Base-by-base conservation (phyloP, 345 rosid genomes). In the Salix viminalis region DNA sequence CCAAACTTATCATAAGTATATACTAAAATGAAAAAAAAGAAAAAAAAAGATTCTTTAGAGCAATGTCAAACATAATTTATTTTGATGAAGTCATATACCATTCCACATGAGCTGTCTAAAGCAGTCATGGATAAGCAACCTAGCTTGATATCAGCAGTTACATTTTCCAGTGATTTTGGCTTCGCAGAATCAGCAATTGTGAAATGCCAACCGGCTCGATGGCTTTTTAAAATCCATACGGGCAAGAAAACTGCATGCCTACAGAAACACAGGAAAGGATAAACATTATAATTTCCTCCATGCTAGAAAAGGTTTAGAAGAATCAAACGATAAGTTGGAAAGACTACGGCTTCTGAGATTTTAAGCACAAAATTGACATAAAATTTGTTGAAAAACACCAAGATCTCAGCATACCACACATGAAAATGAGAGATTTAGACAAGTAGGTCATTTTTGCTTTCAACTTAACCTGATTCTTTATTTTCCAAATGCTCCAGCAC, bases 231-330 rank as follows among this genome's bases (percentile, higher is more conserved):
- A 72, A 87, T 96, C 97, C 79, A 94, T 82, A 12, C 96, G 88
- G 23, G 98, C 99, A 83, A 96, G 94, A 86, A 96, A 96, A 77
- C 98, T 93, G 85, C 92, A 93, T 67, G 99, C 99, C 99, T 96
- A 79, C 79, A 83, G 64, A 87, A 81, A 74, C 73, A 80, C 32
- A 50, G 39, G 71, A 60, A 67, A 61, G 62, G 74, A 62, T 73
- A 61, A 65, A 80, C 28, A 58, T 34, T 46, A 73, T 62, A n/a
- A 72, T 44, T 34, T 16, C 69, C 30, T 50, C 14, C 7, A 16
- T 58, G 54, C 50, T 11, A 74, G 24, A 15, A 60, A 70, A 86
- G 71, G 8, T n/a, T 48, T 28, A 69, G 58, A 18, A 23, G 19
- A 58, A 50, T 21, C 58, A 65, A 23, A 19, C 44, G 46, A 65